Evolutionary conservation across 2,329 filamentous ascomycete species (phyloP).

Genomic region (Neofusicoccum sp.): DNA sequence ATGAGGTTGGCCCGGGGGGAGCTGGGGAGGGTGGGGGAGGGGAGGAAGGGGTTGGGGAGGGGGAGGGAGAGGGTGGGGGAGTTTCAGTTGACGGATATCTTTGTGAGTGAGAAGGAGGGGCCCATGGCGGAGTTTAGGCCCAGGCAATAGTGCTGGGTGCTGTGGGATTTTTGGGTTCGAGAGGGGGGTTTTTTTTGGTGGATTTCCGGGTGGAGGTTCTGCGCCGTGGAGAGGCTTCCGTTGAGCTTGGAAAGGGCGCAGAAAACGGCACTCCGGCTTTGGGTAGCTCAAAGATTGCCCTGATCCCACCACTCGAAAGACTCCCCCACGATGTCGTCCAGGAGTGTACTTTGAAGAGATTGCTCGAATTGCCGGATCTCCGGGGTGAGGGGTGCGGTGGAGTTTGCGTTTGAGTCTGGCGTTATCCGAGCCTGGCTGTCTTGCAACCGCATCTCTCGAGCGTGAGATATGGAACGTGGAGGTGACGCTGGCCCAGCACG

Average conservation of each 20-base stretch:
- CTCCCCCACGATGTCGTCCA: not conserved
- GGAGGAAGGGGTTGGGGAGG: not conserved
- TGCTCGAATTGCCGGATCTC: conserved; percentile 8
- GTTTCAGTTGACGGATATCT: not conserved
- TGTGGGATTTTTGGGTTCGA: not conserved
- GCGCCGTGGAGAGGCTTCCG: no score
- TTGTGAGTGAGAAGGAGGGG: not conserved
- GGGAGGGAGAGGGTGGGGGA: not conserved
- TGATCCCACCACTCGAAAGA: conserved; percentile 13
- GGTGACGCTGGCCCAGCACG: not conserved
- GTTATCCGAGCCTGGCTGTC: not conserved
- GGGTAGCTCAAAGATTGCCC: not conserved
- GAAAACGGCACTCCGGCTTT: no score
- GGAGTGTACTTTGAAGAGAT: not conserved
- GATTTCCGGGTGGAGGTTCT: no score
- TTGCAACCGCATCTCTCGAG: not conserved
- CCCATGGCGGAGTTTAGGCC: conserved; percentile 7
- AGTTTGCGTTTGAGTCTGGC: not conserved
- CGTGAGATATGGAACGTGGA: not conserved
- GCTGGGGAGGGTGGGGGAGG: not conserved
- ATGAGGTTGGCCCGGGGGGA: conserved; percentile 30
- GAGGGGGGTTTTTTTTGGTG: not conserved
- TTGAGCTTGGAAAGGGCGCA: no score
- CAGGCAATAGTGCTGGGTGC: not conserved
- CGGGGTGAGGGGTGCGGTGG: not conserved